These are phyloP conservation scores for Aquilaria malaccensis DNA, from an alignment of 345 rosid genomes.

Conservation along the genomic window DNA sequence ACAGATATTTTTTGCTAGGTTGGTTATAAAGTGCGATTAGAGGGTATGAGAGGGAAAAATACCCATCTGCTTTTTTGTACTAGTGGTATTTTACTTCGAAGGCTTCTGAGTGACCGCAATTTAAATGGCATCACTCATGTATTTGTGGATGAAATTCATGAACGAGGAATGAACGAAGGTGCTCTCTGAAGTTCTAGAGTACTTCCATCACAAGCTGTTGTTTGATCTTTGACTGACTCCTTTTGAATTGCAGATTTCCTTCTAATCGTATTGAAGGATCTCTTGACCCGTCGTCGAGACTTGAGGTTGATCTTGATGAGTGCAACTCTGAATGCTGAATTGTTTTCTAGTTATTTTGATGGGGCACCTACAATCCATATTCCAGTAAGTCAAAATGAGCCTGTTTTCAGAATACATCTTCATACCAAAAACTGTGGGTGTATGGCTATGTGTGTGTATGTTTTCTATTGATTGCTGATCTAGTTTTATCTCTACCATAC, in stretches of 20 bases:
- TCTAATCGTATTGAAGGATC: slow-evolving; percentile 91
- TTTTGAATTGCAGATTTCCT: slow-evolving; percentile 62
- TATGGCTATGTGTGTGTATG: no score
- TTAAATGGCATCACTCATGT: slow-evolving; percentile 93
- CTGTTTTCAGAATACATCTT: slow-evolving; percentile 1
- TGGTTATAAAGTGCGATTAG: slow-evolving; percentile 98
- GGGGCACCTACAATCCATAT: slow-evolving; percentile 90
- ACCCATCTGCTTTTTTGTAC: slow-evolving; percentile 95
- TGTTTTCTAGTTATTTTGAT: slow-evolving; percentile 84
- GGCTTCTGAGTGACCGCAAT: slow-evolving; percentile 83
- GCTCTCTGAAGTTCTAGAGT: slow-evolving; percentile 4
- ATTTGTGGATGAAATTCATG: slow-evolving; percentile 98
- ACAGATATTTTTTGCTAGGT: slow-evolving; percentile 70
- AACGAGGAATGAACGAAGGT: slow-evolving; percentile 99
- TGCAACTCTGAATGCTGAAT: slow-evolving; percentile 96
- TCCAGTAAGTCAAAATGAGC: slow-evolving; percentile 50
- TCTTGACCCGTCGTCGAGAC: slow-evolving; percentile 92
- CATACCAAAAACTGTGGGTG: no score
- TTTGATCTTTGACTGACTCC: neutral
- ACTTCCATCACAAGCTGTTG: neutral
- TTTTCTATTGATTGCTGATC: no score
- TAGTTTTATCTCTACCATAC: no score
- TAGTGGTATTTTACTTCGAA: slow-evolving; percentile 90
- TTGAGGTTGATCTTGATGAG: slow-evolving; percentile 95
- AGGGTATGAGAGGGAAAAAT: slow-evolving; percentile 92